Conservation (phyloP, 345 rosid genomes). For the Eucalyptus virginea region DNA sequence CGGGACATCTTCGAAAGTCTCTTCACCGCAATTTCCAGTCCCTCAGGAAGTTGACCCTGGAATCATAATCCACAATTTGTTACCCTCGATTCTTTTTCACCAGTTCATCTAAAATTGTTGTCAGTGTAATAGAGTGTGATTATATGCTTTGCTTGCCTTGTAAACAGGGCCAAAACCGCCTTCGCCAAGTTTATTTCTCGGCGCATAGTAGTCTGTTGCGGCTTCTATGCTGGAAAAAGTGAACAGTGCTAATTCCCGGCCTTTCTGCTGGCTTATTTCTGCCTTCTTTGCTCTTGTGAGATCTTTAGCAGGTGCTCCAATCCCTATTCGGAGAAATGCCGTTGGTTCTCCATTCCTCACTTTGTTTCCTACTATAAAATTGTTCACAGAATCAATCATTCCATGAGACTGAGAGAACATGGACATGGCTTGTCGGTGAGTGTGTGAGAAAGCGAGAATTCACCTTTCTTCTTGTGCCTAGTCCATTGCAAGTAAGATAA, state of each 20-base stretch:
- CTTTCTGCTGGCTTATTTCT: not conserved
- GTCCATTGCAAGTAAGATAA: not conserved
- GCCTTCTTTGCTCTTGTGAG: not conserved
- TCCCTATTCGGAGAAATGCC: not conserved
- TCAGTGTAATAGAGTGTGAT: not conserved
- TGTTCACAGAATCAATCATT: not conserved
- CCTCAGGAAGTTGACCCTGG: not conserved
- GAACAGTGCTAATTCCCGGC: not conserved
- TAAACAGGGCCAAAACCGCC: conserved; percentile 55
- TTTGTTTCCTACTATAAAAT: not conserved
- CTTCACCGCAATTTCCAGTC: conserved; percentile 9
- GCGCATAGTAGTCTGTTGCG: conserved; percentile 23
- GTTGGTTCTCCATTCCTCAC: not conserved
- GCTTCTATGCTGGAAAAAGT: not conserved
- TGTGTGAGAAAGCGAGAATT: not conserved
- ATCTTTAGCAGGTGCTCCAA: not conserved
- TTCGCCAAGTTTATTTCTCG: conserved; percentile 25
- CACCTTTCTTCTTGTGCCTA: not conserved
- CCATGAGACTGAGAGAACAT: not conserved
- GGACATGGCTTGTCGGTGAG: not conserved
- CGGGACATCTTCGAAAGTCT: not conserved
- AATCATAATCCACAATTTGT: not conserved
- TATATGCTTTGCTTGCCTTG: conserved; percentile 5
- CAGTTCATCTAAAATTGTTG: not conserved
- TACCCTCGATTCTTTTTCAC: not conserved